Evolutionary conservation across 1,139 yeast species (phyloP).

Genomic region (Hyphopichia burtonii): DNA sequence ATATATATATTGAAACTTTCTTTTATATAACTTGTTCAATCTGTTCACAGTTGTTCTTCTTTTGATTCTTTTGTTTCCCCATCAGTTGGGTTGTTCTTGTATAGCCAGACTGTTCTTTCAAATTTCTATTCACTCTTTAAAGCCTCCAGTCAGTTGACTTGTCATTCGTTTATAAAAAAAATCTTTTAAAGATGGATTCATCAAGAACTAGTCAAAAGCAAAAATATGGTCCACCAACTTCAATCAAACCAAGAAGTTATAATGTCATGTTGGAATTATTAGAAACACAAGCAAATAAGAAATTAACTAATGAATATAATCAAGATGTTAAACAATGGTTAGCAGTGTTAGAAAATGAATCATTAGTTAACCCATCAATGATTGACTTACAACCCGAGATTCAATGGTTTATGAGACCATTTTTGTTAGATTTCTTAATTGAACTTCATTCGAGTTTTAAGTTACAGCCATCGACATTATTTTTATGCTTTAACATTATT

Average conservation of each 20-base stretch:
- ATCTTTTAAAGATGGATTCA: neutral
- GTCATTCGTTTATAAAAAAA: neutral
- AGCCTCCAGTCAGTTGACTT: neutral
- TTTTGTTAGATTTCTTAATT: slow-evolving; percentile 74
- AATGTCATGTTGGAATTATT: slow-evolving; percentile 43
- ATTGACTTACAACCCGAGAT: slow-evolving; percentile 91
- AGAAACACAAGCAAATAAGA: slow-evolving; percentile 46
- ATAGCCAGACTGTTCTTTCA: neutral
- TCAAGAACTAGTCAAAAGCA: neutral
- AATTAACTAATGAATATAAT: slow-evolving; percentile 42
- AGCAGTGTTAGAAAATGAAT: slow-evolving; percentile 29
- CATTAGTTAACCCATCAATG: slow-evolving; percentile 60
- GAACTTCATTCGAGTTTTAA: slow-evolving; percentile 80
- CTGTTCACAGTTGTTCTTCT: neutral
- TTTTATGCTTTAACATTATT: slow-evolving; percentile 74
- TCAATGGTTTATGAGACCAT: slow-evolving; percentile 92
- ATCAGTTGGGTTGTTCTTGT: slow-evolving; percentile 1
- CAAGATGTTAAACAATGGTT: slow-evolving; percentile 29
- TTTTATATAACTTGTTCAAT: neutral
- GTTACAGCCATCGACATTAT: slow-evolving; percentile 76
- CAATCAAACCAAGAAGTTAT: slow-evolving; percentile 36
- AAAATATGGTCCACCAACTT: slow-evolving; percentile 47
- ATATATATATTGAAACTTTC: neutral
- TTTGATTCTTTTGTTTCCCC: neutral
- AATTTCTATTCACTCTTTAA: neutral